A percentile compares a stretch with the other conserved stretches of the same genome.
Evolutionary conservation across 352 stramenopile genomes (phyloP).

Genomic region (Phytophthora quininea): DNA sequence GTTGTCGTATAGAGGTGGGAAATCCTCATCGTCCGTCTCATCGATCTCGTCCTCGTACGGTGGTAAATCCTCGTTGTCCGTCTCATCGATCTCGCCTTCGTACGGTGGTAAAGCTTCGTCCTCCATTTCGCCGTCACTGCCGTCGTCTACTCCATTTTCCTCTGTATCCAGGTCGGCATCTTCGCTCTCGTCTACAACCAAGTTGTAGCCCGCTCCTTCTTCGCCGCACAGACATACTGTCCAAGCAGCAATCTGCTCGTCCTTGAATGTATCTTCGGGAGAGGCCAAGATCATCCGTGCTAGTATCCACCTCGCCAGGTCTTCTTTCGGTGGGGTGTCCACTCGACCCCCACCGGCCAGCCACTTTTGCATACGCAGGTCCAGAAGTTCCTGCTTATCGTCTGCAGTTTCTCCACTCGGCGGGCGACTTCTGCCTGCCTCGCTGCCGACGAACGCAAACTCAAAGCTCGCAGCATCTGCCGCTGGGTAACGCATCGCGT

Average conservation of each 20-base stretch:
- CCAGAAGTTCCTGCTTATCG: conserved; percentile 17
- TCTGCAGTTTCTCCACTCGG: conserved; percentile 7
- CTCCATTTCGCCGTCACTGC: conserved; percentile 8
- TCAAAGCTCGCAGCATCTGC: conserved; percentile 56
- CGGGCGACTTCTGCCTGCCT: conserved; percentile 6
- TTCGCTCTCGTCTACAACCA: conserved; percentile 10
- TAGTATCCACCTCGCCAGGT: conserved; percentile 66
- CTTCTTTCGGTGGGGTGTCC: conserved; percentile 43
- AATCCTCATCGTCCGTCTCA: conserved; percentile 18
- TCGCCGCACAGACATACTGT: conserved; percentile 32
- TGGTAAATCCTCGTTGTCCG: too few species aligned
- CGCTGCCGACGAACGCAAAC: conserved; percentile 21
- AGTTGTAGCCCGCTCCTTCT: conserved; percentile 14
- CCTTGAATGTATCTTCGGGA: conserved; percentile 8
- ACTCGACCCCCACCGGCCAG: conserved; percentile 31
- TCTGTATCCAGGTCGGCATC: conserved; percentile 3
- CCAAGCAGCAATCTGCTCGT: conserved; percentile 24
- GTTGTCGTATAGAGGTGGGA: conserved; percentile 29
- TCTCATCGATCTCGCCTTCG: too few species aligned
- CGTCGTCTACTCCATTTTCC: conserved; percentile 5
- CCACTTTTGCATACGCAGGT: conserved; percentile 34
- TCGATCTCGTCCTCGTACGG: too few species aligned
- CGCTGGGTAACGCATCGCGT: conserved; percentile 51
- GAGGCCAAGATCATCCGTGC: conserved; percentile 42
- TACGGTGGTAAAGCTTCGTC: conserved; percentile 24